Evolutionary conservation across 805 yeast genomes (phyloP).

Genomic region (Candida taoyuanica): DNA sequence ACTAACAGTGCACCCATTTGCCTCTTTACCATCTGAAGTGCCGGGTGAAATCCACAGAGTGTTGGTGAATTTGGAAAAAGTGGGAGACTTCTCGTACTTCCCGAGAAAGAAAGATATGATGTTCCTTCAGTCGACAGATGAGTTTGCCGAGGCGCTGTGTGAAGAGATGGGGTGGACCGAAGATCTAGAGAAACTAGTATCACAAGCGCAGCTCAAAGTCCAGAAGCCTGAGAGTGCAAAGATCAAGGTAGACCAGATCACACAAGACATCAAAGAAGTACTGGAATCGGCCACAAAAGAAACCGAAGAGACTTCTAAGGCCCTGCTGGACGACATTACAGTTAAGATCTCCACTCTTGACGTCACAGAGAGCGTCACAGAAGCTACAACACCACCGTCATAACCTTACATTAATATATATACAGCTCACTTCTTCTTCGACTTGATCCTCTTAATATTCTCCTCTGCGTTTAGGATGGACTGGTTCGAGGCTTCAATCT

Average conservation of each 20-base stretch:
- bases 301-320: constrained; percentile 6
- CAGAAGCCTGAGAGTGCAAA: constrained; percentile 5
- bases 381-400: neutral
- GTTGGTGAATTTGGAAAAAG: constrained; percentile 68
- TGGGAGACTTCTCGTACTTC: constrained; percentile 60
- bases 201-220: constrained; percentile 11
- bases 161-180: constrained; percentile 59
- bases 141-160: constrained; percentile 51
- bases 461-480: constrained; percentile 46
- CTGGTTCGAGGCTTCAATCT: constrained; percentile 57
- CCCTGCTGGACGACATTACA: constrained; percentile 1
- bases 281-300: constrained; percentile 16
- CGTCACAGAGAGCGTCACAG: neutral
- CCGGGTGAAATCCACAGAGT: constrained; percentile 47
- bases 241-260: constrained; percentile 26
- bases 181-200: constrained; percentile 2
- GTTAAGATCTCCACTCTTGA: constrained; percentile 4
- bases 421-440: constrained; percentile 1
- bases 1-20: constrained; percentile 86
- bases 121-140: constrained; percentile 60
- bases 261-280: constrained; percentile 25
- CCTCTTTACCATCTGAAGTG: constrained; percentile 69
- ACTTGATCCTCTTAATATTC: constrained; percentile 29
- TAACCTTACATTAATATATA: neutral
- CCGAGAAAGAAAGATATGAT: constrained; percentile 59